A percentile compares a stretch with the other conserved stretches of the same genome.
phyloP scores from a whole-genome alignment of 2,329 filamentous ascomycete genomes.

The Fusarium staphyleae region DNA sequence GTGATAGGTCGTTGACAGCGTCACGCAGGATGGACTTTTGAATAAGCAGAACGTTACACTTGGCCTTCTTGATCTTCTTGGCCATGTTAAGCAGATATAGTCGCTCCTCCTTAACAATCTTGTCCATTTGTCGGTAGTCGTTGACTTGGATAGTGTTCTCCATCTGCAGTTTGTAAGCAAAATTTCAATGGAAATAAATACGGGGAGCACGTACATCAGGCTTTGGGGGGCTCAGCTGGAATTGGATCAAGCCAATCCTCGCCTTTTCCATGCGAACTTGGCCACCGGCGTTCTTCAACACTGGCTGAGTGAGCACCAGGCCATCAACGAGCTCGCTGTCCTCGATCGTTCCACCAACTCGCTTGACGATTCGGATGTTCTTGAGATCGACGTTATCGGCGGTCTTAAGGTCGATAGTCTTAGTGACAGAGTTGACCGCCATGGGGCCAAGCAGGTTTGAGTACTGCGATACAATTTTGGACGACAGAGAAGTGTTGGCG shows the following conservation, averaged over 20 bases:
- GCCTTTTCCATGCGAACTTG: conserved; percentile 96
- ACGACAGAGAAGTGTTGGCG: conserved; percentile 94
- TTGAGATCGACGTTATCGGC: conserved; percentile 96
- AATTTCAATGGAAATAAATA: neutral
- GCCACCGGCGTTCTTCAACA: conserved; percentile 92
- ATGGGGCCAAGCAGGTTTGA: conserved; percentile 95
- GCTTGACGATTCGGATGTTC: conserved; percentile 97
- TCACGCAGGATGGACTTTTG: conserved; percentile 98
- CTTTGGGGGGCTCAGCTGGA: conserved; percentile 97
- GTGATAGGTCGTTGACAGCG: conserved; percentile 94
- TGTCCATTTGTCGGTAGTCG: conserved; percentile 99
- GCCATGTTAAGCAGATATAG: conserved; percentile 98
- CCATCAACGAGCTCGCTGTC: conserved; percentile 98
- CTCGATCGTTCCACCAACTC: conserved; percentile 96
- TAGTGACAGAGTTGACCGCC: conserved; percentile 95
- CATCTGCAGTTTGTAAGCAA: conserved; percentile 67
- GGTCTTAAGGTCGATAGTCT: conserved; percentile 93
- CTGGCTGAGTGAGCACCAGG: conserved; percentile 87
- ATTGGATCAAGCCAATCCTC: conserved; percentile 94
- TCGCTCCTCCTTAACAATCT: conserved; percentile 98
- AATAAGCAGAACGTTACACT: conserved; percentile 97
- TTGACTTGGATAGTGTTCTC: conserved; percentile 99
- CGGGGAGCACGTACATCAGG: conserved; percentile 74
- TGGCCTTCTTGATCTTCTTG: conserved; percentile 99
- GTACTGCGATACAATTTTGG: conserved; percentile 98